phyloP scores from a whole-genome alignment of 257 asterid genomes.

The Fraxinus cuspidata region DNA sequence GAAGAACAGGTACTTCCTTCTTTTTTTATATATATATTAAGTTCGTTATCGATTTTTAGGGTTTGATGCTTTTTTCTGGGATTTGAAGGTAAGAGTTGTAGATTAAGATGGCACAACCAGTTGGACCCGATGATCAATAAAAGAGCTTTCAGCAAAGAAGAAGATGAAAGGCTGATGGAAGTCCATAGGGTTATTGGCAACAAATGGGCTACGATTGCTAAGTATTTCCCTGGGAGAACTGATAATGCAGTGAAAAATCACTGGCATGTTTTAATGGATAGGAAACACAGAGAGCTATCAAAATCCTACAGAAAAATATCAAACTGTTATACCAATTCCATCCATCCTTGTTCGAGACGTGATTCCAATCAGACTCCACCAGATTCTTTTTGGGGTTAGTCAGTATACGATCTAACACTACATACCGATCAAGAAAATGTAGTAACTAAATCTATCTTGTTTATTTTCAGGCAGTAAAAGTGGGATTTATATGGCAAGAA shows the following conservation, averaged over 20 bases:
- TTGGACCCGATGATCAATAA: slow-evolving; percentile 53
- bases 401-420: too few species aligned
- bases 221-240: slow-evolving; percentile 53
- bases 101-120: slow-evolving; percentile 62
- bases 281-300: slow-evolving; percentile 38
- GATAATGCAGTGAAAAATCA: slow-evolving; percentile 61
- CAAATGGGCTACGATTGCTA: slow-evolving; percentile 52
- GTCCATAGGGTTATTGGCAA: slow-evolving; percentile 50
- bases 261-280: slow-evolving; percentile 57
- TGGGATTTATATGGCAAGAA: neutral
- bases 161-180: slow-evolving; percentile 41
- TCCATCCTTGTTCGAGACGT: too few species aligned
- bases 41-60: too few species aligned
- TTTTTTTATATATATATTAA: neutral
- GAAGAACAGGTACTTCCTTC: slow-evolving; percentile 50
- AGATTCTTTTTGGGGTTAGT: neutral
- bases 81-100: slow-evolving; percentile 53
- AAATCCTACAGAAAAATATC: slow-evolving; percentile 28
- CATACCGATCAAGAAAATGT: too few species aligned
- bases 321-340: too few species aligned
- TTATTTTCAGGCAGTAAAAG: slow-evolving; percentile 18
- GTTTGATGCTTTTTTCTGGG: neutral
- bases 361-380: too few species aligned
- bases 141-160: slow-evolving; percentile 49
- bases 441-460: neutral